Evolutionary conservation across 768 basidiomycete species (phyloP).

Genomic region (Leccinellum albellum): DNA sequence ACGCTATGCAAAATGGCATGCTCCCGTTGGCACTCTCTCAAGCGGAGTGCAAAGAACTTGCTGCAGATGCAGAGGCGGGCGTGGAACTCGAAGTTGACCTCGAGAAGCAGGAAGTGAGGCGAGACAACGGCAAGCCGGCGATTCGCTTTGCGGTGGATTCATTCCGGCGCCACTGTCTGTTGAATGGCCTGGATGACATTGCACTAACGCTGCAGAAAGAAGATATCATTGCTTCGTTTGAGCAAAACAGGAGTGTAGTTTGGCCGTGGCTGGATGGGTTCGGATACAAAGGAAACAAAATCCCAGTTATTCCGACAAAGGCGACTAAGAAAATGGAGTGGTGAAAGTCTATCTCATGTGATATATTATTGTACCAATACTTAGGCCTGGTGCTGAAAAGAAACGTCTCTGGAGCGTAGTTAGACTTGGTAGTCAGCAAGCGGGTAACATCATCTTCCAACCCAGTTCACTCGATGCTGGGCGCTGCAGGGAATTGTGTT

Average conservation of each 20-base stretch:
- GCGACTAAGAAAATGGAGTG: slow-evolving; percentile 62
- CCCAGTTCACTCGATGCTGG: too few relatives aligned
- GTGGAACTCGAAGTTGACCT: slow-evolving; percentile 81
- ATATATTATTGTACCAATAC: too few relatives aligned
- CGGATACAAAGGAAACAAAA: slow-evolving; percentile 79
- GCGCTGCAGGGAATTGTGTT: too few relatives aligned
- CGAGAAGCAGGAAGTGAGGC: slow-evolving; percentile 74
- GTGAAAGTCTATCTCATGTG: too few relatives aligned
- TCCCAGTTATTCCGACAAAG: slow-evolving; percentile 48
- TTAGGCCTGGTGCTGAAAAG: too few relatives aligned
- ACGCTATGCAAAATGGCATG: slow-evolving; percentile 93
- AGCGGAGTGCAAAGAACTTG: slow-evolving; percentile 64
- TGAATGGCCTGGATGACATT: slow-evolving; percentile 97
- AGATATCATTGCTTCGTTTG: slow-evolving; percentile 71
- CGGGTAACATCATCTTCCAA: too few relatives aligned
- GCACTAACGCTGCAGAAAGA: slow-evolving; percentile 86
- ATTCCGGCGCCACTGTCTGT: slow-evolving; percentile 88
- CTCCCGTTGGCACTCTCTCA: slow-evolving; percentile 71
- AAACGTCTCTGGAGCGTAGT: too few relatives aligned
- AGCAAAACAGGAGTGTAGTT: slow-evolving; percentile 64
- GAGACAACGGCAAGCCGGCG: slow-evolving; percentile 65
- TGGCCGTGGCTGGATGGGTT: slow-evolving; percentile 99
- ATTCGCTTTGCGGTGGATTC: slow-evolving; percentile 81
- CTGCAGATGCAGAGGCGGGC: slow-evolving; percentile 72
- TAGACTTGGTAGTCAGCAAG: too few relatives aligned